Evolutionary conservation across 2,329 filamentous ascomycete species (phyloP), one percentile per base, ranked within the genome.

Genomic region (Mollisia scopiformis): DNA sequence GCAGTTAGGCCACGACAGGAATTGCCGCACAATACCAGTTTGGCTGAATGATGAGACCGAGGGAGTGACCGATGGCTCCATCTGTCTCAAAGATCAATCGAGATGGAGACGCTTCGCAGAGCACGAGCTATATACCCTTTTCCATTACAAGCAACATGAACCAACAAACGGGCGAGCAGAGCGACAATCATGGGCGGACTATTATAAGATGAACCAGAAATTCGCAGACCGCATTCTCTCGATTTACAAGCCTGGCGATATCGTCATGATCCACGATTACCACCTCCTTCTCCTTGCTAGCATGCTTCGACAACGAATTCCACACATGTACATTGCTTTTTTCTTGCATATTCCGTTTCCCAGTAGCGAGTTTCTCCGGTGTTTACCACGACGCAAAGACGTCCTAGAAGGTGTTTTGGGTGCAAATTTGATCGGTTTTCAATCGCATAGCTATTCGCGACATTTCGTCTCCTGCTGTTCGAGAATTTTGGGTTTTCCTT

Each of bases 401-500:
- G 84, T 98, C 11, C 81, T 98, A 14, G 92, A 95, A 68, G 95
- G 95, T 52, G 88, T 97, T 50, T 82, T 98, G 43, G 93, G 94
- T 19, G 87, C 94, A 58, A 97, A 97, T 75, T 88, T 98, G 80
- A 87, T 98, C 64, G 93, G 93, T 1, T 97, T 98, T 79, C 94
- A 98, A 76, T 95, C 93, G 7, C 95, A 93, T 79, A 95, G 93
- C 75, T 98, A 97, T 76, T 94, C 93, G 14, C 88, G 93, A 25
- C 94, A 98, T 75, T 98, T 98, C 75, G 87, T 92, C 37, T 97
- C 92, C 66, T 97, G 93, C 78, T 97, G 93, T 77, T 96, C 92
- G 1, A 87, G 93, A 27, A 90, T 97, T 52, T 82, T 97, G 7
- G 91, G 91, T n/a, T 96, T 96, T 71, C 90, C 92, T 49, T 96